Evolutionary conservation across 441 rosid genomes (phyloP).

Genomic region (Theobroma grandiflorum): DNA sequence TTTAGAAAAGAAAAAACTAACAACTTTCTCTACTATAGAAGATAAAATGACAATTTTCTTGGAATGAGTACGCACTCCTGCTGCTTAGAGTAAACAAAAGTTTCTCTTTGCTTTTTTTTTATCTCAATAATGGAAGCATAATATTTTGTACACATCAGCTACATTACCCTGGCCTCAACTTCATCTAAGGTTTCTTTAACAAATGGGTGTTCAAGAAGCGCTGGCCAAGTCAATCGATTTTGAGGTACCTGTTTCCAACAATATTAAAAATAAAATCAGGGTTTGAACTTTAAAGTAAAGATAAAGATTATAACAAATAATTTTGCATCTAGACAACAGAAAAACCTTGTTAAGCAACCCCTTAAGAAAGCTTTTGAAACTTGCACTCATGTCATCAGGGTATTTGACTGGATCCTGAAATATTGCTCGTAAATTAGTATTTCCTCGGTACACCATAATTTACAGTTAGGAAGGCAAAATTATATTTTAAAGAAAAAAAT

Average conservation of each 20-base stretch:
- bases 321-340: constrained; percentile 21
- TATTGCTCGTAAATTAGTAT: constrained; percentile 45
- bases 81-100: constrained; percentile 14
- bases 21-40: background rate
- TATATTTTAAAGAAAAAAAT: background rate
- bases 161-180: constrained; percentile 72
- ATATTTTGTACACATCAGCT: constrained; percentile 27
- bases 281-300: constrained; percentile 22
- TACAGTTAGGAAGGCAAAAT: constrained; percentile 21
- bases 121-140: background rate
- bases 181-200: constrained; percentile 80
- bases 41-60: constrained; percentile 8
- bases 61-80: background rate
- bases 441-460: constrained; percentile 29
- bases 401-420: constrained; percentile 96
- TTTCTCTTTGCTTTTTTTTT: background rate
- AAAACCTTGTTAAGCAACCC: constrained; percentile 95
- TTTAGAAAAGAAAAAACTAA: background rate
- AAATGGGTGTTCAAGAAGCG: constrained; percentile 95
- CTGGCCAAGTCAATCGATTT: constrained; percentile 93
- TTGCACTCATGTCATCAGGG: constrained; percentile 90
- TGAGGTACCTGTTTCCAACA: constrained; percentile 79
- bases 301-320: constrained; percentile 18
- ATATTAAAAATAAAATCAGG: constrained; percentile 25
- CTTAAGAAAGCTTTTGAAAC: constrained; percentile 88